phyloP scores from a whole-genome alignment of 116 monocot species.

The Papilionanthe hybrid region DNA sequence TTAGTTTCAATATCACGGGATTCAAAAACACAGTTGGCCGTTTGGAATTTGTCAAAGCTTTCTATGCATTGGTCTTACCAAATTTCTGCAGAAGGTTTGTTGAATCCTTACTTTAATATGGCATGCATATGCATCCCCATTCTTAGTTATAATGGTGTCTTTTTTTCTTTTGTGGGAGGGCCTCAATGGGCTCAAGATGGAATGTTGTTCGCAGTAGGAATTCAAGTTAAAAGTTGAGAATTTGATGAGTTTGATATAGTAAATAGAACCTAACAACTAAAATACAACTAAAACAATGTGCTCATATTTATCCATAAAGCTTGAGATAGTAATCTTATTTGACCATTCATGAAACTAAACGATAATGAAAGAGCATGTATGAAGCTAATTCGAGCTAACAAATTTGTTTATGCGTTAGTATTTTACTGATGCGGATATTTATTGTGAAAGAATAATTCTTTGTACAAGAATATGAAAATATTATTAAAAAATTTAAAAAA shows the following conservation, averaged over 20 bases:
- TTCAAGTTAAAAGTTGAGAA: background rate
- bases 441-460: background rate
- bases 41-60: conserved; percentile 73
- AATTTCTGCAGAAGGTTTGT: conserved; percentile 62
- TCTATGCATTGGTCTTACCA: conserved; percentile 79
- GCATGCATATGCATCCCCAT: background rate
- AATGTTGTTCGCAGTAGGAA: background rate
- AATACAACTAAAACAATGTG: background rate
- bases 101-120: background rate
- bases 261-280: background rate
- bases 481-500: too few relatives aligned
- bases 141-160: too few relatives aligned
- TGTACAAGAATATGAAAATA: background rate
- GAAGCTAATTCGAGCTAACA: background rate
- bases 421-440: background rate
- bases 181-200: background rate
- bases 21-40: conserved; percentile 58
- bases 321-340: background rate
- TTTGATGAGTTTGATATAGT: background rate
- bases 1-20: conserved; percentile 50
- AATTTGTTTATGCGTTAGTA: too few relatives aligned
- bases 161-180: too few relatives aligned
- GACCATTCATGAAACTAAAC: background rate
- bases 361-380: background rate
- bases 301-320: background rate